Percentiles rank a stretch among this genome's conserved stretches.
Conservation (phyloP, 768 basidiomycete genomes). For the Termitomyces sp. region DNA sequence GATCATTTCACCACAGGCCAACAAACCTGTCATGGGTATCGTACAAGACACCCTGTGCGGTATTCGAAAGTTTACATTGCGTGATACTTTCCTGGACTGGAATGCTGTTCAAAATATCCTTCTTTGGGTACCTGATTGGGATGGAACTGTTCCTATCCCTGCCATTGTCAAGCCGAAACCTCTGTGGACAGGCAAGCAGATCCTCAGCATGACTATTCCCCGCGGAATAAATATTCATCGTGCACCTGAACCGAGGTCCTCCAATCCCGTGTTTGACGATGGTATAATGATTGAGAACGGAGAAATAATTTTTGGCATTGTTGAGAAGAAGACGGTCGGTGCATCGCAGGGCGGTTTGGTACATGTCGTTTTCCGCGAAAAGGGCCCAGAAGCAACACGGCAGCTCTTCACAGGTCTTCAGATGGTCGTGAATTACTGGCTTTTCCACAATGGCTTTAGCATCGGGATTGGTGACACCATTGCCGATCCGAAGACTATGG, state of each 20-base stretch:
- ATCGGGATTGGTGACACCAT: conserved; percentile 99
- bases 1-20: conserved; percentile 99
- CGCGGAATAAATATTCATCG: conserved; percentile 92
- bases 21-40: conserved; percentile 99
- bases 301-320: conserved; percentile 90
- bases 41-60: conserved; percentile 99
- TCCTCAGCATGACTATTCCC: conserved; percentile 87
- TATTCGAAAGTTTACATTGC: conserved; percentile 93
- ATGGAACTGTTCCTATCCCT: conserved; percentile 86
- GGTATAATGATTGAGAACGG: conserved; percentile 97
- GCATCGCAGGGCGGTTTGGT: conserved; percentile 91
- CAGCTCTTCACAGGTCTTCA: conserved; percentile 92
- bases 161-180: conserved; percentile 96
- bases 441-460: conserved; percentile 98
- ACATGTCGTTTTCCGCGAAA: conserved; percentile 96
- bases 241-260: conserved; percentile 70
- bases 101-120: conserved; percentile 94
- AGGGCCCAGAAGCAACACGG: conserved; percentile 88
- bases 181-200: conserved; percentile 97
- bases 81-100: conserved; percentile 96
- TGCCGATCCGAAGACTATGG: conserved; percentile 87
- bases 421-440: conserved; percentile 96
- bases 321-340: conserved; percentile 99
- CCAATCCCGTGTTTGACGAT: conserved; percentile 84
- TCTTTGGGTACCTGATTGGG: conserved; percentile 98